A percentile compares a stretch with the other conserved stretches of the same genome.
Evolutionary conservation across 164 flowering plant genomes (phyloP).

Genomic region (Aristolochia contorta): DNA sequence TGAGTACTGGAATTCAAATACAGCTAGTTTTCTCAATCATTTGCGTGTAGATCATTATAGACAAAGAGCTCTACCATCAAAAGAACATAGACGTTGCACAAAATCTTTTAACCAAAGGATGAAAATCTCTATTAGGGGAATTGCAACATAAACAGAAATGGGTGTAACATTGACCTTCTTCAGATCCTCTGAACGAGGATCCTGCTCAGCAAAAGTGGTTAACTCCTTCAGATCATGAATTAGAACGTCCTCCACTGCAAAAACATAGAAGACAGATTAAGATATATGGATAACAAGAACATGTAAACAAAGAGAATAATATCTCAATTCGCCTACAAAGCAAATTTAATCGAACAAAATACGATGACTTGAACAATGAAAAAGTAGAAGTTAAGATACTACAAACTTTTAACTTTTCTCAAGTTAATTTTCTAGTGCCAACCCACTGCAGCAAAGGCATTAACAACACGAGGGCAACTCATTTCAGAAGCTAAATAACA

Average conservation of each 20-base stretch:
- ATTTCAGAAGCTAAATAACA: no score
- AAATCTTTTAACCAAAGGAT: background rate
- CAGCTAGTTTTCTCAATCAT: background rate
- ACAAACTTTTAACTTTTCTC: no score
- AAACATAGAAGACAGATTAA: background rate
- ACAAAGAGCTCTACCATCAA: background rate
- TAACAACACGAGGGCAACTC: no score
- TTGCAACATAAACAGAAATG: background rate
- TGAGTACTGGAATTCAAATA: no score
- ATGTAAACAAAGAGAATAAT: background rate
- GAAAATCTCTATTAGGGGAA: background rate
- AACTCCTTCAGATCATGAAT: slow-evolving; percentile 45
- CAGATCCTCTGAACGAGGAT: slow-evolving; percentile 33
- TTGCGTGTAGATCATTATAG: background rate
- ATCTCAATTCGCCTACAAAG: background rate
- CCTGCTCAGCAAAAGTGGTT: slow-evolving; percentile 38
- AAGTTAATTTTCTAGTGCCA: no score
- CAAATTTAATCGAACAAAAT: background rate
- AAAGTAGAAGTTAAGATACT: no score
- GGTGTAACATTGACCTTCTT: slow-evolving; percentile 33
- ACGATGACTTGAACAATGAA: no score
- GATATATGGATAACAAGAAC: background rate
- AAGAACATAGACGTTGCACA: background rate
- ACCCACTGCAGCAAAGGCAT: no score
- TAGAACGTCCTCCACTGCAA: slow-evolving; percentile 75